Conservation (phyloP, 768 basidiomycete species). For the Pleurotus tuber-regium region DNA sequence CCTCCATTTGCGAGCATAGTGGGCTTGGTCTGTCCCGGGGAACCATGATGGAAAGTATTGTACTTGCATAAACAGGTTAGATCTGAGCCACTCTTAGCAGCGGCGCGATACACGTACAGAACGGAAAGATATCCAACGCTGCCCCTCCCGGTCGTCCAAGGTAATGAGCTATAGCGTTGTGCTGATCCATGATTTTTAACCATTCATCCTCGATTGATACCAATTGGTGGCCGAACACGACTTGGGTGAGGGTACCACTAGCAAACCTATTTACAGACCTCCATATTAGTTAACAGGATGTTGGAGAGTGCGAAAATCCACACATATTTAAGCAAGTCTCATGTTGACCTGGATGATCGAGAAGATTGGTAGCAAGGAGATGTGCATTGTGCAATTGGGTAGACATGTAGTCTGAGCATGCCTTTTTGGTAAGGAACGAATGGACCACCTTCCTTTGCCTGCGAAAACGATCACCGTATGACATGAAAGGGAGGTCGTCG, state of each 20-base stretch:
- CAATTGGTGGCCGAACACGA: constrained; percentile 22
- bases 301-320: background rate
- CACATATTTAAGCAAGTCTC: background rate
- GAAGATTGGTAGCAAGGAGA: constrained; percentile 19
- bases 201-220: constrained; percentile 19
- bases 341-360: background rate
- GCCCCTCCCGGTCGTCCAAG: constrained; percentile 14
- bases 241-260: constrained; percentile 13
- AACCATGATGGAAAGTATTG: constrained; percentile 25
- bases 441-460: constrained; percentile 53
- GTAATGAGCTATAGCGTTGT: constrained; percentile 10
- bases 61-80: background rate
- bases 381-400: constrained; percentile 41
- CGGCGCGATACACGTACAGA: background rate
- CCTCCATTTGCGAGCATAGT: constrained; percentile 31
- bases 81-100: background rate
- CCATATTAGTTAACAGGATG: background rate
- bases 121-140: constrained; percentile 16
- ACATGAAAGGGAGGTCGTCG: background rate
- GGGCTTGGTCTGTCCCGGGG: constrained; percentile 43
- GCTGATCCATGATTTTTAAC: constrained; percentile 17
- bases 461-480: constrained; percentile 42
- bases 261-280: constrained; percentile 5
- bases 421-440: constrained; percentile 43
- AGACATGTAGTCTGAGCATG: constrained; percentile 32